Evolutionary conservation across 2,329 filamentous ascomycete genomes (phyloP).

Genomic region (Simplicillium aogashimaense): DNA sequence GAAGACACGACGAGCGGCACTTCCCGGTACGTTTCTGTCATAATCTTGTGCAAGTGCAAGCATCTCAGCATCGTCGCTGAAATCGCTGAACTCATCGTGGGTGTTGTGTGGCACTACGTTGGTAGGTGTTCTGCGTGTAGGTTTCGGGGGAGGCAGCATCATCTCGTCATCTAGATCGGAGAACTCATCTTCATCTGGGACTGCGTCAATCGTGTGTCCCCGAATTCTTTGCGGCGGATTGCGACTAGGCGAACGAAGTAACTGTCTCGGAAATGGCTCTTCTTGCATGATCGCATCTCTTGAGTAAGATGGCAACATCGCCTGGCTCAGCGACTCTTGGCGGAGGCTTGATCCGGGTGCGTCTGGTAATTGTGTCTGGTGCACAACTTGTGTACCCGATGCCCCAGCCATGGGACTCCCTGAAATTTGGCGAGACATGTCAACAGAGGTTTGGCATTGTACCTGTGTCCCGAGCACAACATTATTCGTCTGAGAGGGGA

Average conservation of each 20-base stretch:
- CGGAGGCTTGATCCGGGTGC: slow-evolving; percentile 12
- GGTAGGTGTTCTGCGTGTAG: slow-evolving; percentile 2
- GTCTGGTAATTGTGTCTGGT: slow-evolving; percentile 37
- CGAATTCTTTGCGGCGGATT: background rate
- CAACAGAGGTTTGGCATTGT: slow-evolving; percentile 15
- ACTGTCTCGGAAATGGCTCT: slow-evolving; percentile 13
- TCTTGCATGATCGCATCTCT: slow-evolving; percentile 14
- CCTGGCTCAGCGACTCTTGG: slow-evolving; percentile 12
- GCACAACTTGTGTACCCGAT: slow-evolving; percentile 35
- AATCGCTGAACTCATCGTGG: slow-evolving; percentile 32
- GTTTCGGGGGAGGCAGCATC: slow-evolving; percentile 6
- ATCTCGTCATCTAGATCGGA: slow-evolving; percentile 20
- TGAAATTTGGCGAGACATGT: slow-evolving; percentile 21
- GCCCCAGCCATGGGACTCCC: slow-evolving; percentile 20
- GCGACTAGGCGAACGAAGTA: background rate
- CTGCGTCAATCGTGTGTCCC: background rate
- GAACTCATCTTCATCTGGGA: slow-evolving; percentile 15
- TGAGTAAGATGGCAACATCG: slow-evolving; percentile 5
- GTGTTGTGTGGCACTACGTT: slow-evolving; percentile 9
- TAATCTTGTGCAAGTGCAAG: slow-evolving; percentile 40
- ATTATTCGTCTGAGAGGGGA: slow-evolving; percentile 8
- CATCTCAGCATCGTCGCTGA: slow-evolving; percentile 41
- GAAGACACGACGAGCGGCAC: slow-evolving; percentile 26
- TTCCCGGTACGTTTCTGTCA: slow-evolving; percentile 28
- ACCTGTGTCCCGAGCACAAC: slow-evolving; percentile 37